A percentile compares a stretch with the other conserved stretches of the same genome.
These are phyloP conservation scores for Fragilariopsis cylindrus DNA, from an alignment of 108 stramenopile species.

Conservation along the genomic window DNA sequence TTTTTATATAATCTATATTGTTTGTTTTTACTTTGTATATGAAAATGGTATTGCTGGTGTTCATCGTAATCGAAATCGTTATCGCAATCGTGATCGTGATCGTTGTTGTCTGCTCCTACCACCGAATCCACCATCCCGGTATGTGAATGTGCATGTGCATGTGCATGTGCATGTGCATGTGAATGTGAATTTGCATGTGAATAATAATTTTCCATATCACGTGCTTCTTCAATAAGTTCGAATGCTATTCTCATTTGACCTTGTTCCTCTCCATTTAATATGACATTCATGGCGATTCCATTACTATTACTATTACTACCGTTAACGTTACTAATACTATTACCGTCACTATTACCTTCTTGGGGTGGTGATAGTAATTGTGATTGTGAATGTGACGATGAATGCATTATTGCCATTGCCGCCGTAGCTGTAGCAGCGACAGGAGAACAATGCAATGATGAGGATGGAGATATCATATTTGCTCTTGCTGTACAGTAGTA, in stretches of 20 bases:
- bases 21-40: neutral
- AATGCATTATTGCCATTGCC: neutral
- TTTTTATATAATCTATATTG: neutral
- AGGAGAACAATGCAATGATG: neutral
- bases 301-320: too few species aligned
- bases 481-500: too few species aligned
- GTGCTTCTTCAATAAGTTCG: neutral
- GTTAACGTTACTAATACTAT: too few species aligned
- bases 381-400: neutral
- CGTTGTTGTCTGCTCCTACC: neutral
- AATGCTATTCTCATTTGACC: constrained; percentile 1
- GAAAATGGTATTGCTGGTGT: neutral
- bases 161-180: too few species aligned
- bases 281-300: neutral
- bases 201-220: neutral
- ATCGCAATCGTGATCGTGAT: neutral
- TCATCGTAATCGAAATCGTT: neutral
- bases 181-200: too few species aligned
- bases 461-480: too few species aligned
- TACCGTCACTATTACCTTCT: too few species aligned
- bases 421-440: neutral
- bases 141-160: neutral
- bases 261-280: neutral
- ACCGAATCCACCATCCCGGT: neutral
- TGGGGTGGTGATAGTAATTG: too few species aligned